Base-by-base conservation (phyloP, 2,329 filamentous ascomycete genomes). In the Beauveria pseudobassiana region DNA sequence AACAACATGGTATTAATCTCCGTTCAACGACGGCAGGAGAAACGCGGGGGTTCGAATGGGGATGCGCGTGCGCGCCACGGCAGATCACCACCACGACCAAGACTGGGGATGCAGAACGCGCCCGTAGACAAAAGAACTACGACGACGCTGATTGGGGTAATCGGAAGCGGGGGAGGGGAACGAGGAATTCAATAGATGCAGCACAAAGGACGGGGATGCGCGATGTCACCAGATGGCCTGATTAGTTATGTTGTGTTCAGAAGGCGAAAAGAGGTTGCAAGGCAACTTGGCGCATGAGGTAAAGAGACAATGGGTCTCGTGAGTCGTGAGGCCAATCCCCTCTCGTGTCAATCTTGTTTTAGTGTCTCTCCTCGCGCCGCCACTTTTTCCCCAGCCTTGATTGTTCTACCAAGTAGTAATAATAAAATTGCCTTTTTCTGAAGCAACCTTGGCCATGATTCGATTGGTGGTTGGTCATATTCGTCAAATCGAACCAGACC, bases 211-310 rank as follows among this genome's bases (percentile, higher is more conserved):
- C 3, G 49, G 38, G 45, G 46, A 26, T 24, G 38, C 34, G 18
- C 57, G 38, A 59, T 58, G 55, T 50, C 16, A 58, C 55, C 55
- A 9, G 26, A 50, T 58, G 55, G 50, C 45, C 42, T 48, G 45
- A 43, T 43, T 34, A 26, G 55, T 30, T 53, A 20, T 16, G 51
- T 50, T 48, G 38, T 12, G 34, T 42, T 26, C 12, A 18, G 46
- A 34, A 16, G 48, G 54, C n/a, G 6, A 10, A 22, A 46, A 34
- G 14, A 56, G 22, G 53, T 14, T 46, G 10, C 5, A 14, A 43
- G 12, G 38, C 14, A 28, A 26, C 52, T 42, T 43, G 52, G 38
- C 52, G 52, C 52, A 28, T 8, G 10, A 34, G 30, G 30, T 34
- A 14, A 42, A 20, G 49, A 22, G 20, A 54, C 51, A 54, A 54